Evolutionary conservation across 2,329 filamentous ascomycete species (phyloP), one percentile per base, ranked within the genome.

Genomic region (Bretziella fagacearum): DNA sequence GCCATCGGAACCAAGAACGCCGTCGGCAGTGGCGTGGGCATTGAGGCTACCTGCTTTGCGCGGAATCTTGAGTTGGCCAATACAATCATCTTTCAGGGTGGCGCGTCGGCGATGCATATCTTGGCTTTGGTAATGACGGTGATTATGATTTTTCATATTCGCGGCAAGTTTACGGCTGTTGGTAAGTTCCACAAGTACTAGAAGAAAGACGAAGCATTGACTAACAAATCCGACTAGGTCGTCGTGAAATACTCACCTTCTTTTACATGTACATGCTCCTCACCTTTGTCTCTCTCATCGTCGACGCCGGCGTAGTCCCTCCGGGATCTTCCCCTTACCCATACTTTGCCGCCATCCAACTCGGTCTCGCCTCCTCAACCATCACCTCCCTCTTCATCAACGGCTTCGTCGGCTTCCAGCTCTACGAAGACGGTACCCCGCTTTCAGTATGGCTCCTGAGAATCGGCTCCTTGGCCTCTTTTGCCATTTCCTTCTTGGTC

Each of bases 161-260:
- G 91, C 56, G 89, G 84, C 57, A 98, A 98, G 66, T 98, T 98
- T 63, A 98, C 91, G 18, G 91, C 91, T 57, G 91, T 98, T 56
- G 89, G 84, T 89, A 73, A 50, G 81, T 64, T 26, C 17, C 8
- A 15, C 46, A 15, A 25, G 11, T 4, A 25, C 13, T 42, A 8
- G 17, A n/a, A 15, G 30, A n/a, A 6, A 10, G 23, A 45, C 17
- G 18, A 36, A 35, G n/a, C 13, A 22, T 23, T 27, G 10, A 17
- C 46, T 46, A 46, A 44, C 37, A 26, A 51, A 13, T 29, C 8
- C 23, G 35, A 50, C 51, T 54, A 74, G 71, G 77, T 50, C 74
- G 74, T 50, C 76, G 75, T 59, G 74, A 79, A 62, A 77, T 79
- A 53, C 82, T 84, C 44, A 84, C 81, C 42, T 96, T 98, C 70